Evolutionary conservation across 1,284 basidiomycete species (phyloP), one percentile per base, ranked within the genome.

Genomic region (Moniliophthora roreri): DNA sequence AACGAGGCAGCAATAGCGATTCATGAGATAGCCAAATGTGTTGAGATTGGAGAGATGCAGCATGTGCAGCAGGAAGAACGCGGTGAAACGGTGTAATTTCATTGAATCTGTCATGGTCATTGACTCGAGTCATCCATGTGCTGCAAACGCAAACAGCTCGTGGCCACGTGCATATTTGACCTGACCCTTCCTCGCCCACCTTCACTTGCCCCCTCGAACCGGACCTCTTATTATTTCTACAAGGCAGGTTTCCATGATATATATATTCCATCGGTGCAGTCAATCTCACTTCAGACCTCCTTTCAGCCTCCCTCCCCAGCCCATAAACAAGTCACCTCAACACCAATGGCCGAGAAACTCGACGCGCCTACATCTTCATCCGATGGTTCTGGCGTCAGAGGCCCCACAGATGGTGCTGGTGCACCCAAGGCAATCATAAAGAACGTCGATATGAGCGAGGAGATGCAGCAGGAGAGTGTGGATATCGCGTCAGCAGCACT

Each of bases 371-470:
- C 77, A 32, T 77, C 81, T 52, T 70, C 77, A 13, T 76, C 80
- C 50, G 70, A 77, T 49, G 69, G 70, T 60, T 73, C 77, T 41
- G 71, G 71, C 51, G 68, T 78, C 58, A 76, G 80, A 58, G 75
- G 72, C 54, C 59, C 61, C 50, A 59, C 63, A 39, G 68, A 69
- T 44, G 69, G 71, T 58, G 53, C 61, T 23, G 69, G 69, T 28
- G 68, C 68, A 44, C 81, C 87, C 57, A 93, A 92, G 69, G 92
- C 94, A 41, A 87, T 93, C 72, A 93, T 98, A 69, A 98, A 98
- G 78, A 95, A 92, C 67, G 94, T 96, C 55, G 95, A 98, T 75
- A 98, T 98, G 95, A 81, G 78, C 56, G 92, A 97, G 58, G 93
- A 97, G 64, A 93, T 98, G 93, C 95, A 98, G 73, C 87, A 92